Evolutionary conservation across 2,329 filamentous ascomycete genomes (phyloP), one percentile per base, ranked within the genome.

Genomic region (Sporothrix humicola): DNA sequence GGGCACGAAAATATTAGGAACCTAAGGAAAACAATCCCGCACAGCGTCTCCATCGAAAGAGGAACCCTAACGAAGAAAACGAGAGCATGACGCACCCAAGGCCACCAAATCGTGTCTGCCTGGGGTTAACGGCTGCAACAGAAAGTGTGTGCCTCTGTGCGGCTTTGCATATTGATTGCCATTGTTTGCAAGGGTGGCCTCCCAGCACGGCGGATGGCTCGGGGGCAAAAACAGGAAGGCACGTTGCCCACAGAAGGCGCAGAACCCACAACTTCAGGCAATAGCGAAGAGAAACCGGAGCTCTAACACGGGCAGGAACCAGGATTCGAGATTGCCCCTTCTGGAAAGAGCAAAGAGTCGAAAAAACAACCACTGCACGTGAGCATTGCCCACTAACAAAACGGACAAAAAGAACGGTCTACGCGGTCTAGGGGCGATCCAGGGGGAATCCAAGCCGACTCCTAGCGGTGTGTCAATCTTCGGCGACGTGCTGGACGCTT

Each of bases 261-360:
- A 26, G 10, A 74, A 71, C 59, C 66, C 68, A 56, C 56, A 56
- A 48, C 58, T 58, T 50, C 56, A 70, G 68, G 69, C 65, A 66
- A 20, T 50, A 72, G 63, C 72, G 74, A 73, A 71, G 74, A 72
- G 37, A 72, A 71, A 74, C 73, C 73, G 73, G 73, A 58, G 42
- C 42, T 26, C 26, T 13, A 17, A 31, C 9, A 23, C 42, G 65
- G 31, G 65, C 26, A n/a, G 42, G 54, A 59, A 50, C 54, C 52
- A 71, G 52, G 69, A 48, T 48, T 71, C 37, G 50, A 31, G 69
- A 44, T 71, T 42, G 42, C 69, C 20, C 37, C 52, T 58, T 58
- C 66, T 13, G 54, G 52, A 42, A 61, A 58, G 26, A 17, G 31
- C 54, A 20, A 50, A 31, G n/a, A 12, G 20, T 10, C 3, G 23